A percentile compares a stretch with the other conserved stretches of the same genome.
Evolutionary conservation across 1,284 basidiomycete genomes (phyloP).

Genomic region (Apiotrichum sp.): DNA sequence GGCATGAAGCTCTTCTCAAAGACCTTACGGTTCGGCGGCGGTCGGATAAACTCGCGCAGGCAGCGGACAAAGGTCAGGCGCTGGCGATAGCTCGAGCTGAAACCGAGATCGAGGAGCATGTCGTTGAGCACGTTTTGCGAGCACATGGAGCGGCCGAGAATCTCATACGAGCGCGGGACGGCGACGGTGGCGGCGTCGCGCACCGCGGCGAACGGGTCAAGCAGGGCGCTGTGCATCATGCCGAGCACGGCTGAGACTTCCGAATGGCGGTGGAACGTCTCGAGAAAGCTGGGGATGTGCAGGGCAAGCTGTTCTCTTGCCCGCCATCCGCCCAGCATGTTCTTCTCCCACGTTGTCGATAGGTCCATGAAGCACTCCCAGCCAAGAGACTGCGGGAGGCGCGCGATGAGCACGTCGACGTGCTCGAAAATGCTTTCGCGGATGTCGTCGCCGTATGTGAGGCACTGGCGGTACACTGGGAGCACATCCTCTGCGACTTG

Average conservation of each 20-base stretch:
- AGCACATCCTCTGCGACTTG: constrained; percentile 66
- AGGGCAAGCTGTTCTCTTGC: constrained; percentile 66
- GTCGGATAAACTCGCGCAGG: constrained; percentile 58
- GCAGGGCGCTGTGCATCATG: constrained; percentile 61
- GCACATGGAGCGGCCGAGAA: constrained; percentile 49
- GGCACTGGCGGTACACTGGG: constrained; percentile 62
- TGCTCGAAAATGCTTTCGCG: constrained; percentile 57
- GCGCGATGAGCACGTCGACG: constrained; percentile 56
- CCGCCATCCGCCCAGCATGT: constrained; percentile 67
- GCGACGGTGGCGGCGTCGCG: constrained; percentile 63
- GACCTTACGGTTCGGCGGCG: constrained; percentile 45
- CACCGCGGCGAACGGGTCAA: constrained; percentile 76
- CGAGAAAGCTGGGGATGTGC: constrained; percentile 54
- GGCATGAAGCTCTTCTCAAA: constrained; percentile 60
- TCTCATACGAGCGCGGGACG: constrained; percentile 54
- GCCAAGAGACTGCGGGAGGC: constrained; percentile 53
- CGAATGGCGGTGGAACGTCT: constrained; percentile 32
- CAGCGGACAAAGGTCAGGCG: constrained; percentile 76
- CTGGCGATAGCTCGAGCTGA: constrained; percentile 57
- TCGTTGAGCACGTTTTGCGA: constrained; percentile 48
- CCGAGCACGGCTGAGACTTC: constrained; percentile 43
- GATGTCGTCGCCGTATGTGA: constrained; percentile 62
- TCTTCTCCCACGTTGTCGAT: constrained; percentile 59
- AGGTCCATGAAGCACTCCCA: constrained; percentile 56
- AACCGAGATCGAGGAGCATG: constrained; percentile 56